These are phyloP conservation scores for Leishmania tarentolae DNA, from an alignment of 208 protist genomes.

Conservation along the genomic window DNA sequence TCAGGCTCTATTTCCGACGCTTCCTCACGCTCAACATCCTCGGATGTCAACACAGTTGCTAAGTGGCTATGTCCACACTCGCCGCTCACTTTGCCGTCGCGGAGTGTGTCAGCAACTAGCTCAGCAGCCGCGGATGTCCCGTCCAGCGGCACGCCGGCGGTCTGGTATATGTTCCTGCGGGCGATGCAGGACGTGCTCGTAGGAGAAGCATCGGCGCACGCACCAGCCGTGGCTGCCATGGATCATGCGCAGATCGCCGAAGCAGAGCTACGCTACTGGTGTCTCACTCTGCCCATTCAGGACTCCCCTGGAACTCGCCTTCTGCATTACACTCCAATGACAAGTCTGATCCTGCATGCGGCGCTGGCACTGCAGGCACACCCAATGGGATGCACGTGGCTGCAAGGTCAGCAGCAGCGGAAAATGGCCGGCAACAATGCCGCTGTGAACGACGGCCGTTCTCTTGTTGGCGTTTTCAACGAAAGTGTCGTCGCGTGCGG, in stretches of 20 bases:
- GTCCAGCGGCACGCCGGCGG: not conserved
- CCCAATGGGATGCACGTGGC: conserved; percentile 1
- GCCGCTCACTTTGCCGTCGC: not conserved
- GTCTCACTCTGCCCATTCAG: conserved; percentile 33
- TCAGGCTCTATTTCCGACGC: not conserved
- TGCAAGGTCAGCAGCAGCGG: conserved; percentile 2
- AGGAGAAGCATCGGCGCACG: conserved; percentile 5
- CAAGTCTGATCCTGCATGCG: conserved; percentile 29
- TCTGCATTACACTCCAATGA: conserved; percentile 25
- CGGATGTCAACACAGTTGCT: not conserved
- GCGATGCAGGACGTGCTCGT: conserved; percentile 23
- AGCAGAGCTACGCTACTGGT: conserved; percentile 28
- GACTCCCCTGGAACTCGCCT: conserved; percentile 26
- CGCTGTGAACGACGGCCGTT: not conserved
- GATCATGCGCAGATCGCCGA: not conserved
- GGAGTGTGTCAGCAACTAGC: not conserved
- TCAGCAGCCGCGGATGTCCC: conserved; percentile 1
- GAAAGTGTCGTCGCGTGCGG: not conserved
- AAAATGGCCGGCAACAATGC: not conserved
- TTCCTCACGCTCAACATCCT: not conserved
- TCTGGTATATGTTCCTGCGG: conserved; percentile 6
- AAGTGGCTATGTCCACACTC: conserved; percentile 19
- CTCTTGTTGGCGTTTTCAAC: not conserved
- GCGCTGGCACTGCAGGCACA: conserved; percentile 14
- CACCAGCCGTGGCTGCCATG: not conserved